A percentile compares a stretch with the other conserved stretches of the same genome.
These are phyloP conservation scores for Entomophthora muscae DNA, from an alignment of 371 early-diverging fungal species.

Conservation along the genomic window DNA sequence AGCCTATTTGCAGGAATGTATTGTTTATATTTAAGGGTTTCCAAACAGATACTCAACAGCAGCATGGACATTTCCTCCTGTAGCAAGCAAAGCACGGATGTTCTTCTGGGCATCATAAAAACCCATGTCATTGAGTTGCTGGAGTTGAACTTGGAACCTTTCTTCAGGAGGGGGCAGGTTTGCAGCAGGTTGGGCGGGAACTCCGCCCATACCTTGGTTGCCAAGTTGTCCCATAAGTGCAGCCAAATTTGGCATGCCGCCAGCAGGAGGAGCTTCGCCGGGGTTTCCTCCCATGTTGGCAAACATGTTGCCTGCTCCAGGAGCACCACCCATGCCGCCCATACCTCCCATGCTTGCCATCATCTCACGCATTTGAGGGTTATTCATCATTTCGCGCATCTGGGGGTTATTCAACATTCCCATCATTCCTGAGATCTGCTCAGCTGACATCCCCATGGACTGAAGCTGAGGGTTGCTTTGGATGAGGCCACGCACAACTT, in stretches of 20 bases:
- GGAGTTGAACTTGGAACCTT: constrained; percentile 72
- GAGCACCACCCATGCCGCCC: constrained; percentile 11
- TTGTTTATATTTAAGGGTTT: constrained; percentile 8
- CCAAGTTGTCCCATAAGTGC: constrained; percentile 8
- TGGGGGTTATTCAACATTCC: constrained; percentile 40
- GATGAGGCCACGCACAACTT: constrained; percentile 61
- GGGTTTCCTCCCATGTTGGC: constrained; percentile 13
- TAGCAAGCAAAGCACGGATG: constrained; percentile 63
- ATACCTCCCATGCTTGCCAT: constrained; percentile 18
- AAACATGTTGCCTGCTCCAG: constrained; percentile 22
- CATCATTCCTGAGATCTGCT: constrained; percentile 56
- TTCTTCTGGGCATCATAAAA: constrained; percentile 81
- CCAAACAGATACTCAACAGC: constrained; percentile 77
- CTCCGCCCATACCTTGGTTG: constrained; percentile 18
- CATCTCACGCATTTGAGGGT: constrained; percentile 61
- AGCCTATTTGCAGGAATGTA: too few relatives aligned
- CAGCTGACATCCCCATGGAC: constrained; percentile 72
- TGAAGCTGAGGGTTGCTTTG: constrained; percentile 62
- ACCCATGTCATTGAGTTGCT: constrained; percentile 94
- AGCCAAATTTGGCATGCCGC: constrained; percentile 8
- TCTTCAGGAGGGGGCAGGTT: constrained; percentile 64
- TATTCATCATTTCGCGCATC: constrained; percentile 66
- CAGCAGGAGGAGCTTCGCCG: constrained; percentile 6
- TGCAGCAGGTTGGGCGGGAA: constrained; percentile 20
- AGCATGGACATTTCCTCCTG: constrained; percentile 82